Evolutionary conservation across 1,139 yeast genomes (phyloP).

Genomic region (Pneumocystis carinii): DNA sequence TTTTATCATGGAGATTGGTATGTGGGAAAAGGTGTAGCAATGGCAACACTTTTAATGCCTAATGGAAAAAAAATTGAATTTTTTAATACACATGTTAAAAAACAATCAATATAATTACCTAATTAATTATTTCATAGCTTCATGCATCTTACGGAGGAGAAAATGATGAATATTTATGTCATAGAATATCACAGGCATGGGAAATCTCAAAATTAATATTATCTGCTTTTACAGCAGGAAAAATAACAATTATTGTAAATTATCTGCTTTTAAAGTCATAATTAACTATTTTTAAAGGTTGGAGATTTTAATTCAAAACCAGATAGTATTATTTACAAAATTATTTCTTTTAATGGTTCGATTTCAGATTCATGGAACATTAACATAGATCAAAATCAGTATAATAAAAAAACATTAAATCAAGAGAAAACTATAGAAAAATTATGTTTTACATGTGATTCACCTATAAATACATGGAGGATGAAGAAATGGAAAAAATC

Average conservation of each 20-base stretch:
- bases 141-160: conserved; percentile 93
- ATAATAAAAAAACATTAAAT: conserved; percentile 16
- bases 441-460: conserved; percentile 87
- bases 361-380: conserved; percentile 29
- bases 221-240: conserved; percentile 54
- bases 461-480: conserved; percentile 77
- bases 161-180: conserved; percentile 80
- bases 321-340: conserved; percentile 58
- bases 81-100: conserved; percentile 51
- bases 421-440: conserved; percentile 28
- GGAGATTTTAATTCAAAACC: conserved; percentile 90
- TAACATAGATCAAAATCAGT: conserved; percentile 3
- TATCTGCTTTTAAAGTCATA: background rate
- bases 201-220: conserved; percentile 60
- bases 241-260: conserved; percentile 48
- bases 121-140: conserved; percentile 28
- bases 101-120: background rate
- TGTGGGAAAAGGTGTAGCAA: conserved; percentile 82
- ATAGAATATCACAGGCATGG: conserved; percentile 94
- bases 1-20: conserved; percentile 93
- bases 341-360: conserved; percentile 63
- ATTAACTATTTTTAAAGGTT: conserved; percentile 26
- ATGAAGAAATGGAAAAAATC: conserved; percentile 25
- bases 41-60: conserved; percentile 47
- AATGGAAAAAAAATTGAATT: conserved; percentile 51